Evolutionary conservation across 139 green algal genomes (phyloP).

Genomic region (Chlorella ohadii): DNA sequence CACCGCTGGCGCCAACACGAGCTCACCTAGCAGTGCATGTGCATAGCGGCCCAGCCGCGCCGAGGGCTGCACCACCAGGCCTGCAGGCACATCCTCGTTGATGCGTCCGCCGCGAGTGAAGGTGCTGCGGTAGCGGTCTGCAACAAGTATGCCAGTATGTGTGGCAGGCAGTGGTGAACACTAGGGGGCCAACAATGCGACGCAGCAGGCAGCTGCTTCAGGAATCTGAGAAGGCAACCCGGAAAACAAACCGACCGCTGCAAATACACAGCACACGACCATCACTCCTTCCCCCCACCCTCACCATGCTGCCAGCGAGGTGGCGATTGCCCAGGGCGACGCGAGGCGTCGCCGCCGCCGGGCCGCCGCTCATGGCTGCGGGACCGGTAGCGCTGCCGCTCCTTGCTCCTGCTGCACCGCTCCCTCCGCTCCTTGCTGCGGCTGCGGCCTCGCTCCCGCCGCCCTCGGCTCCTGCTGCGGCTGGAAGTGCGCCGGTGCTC

Average conservation of each 20-base stretch:
- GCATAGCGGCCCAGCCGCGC: not conserved
- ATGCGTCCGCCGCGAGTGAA: slow-evolving; percentile 18
- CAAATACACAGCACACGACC: no score
- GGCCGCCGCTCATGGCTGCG: slow-evolving; percentile 18
- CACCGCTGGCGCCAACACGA: no score
- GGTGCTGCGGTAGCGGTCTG: slow-evolving; percentile 9
- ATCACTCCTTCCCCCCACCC: no score
- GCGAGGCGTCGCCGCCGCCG: not conserved
- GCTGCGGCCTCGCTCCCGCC: not conserved
- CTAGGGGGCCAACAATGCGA: no score
- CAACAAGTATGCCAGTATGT: no score
- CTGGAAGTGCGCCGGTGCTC: not conserved
- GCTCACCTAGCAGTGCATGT: not conserved
- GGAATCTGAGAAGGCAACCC: no score
- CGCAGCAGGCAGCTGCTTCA: no score
- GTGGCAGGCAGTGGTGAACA: no score
- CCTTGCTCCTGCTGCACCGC: not conserved
- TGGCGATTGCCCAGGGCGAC: not conserved
- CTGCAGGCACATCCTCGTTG: not conserved
- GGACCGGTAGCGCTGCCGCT: not conserved
- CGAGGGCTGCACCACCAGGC: not conserved
- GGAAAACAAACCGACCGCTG: no score
- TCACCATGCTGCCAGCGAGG: slow-evolving; percentile 10
- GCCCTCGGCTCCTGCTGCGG: not conserved
- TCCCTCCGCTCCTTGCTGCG: not conserved